phyloP scores from a whole-genome alignment of 1,139 yeast genomes.

The Suhomyces panamericanus region DNA sequence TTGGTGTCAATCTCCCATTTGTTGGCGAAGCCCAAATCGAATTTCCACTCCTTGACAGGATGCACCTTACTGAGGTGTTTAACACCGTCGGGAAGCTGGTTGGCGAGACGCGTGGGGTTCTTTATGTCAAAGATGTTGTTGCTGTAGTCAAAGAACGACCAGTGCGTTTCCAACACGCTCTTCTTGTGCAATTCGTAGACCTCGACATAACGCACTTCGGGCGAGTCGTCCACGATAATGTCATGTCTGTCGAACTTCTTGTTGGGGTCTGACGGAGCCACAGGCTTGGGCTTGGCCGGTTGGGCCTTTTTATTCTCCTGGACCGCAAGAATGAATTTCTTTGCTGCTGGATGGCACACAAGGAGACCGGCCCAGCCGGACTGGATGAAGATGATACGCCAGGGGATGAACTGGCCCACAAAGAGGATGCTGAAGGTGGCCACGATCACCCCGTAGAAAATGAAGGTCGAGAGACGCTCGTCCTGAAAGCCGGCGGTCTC shows the following conservation, averaged over 20 bases:
- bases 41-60: conserved; percentile 79
- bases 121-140: conserved; percentile 50
- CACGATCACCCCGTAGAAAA: conserved; percentile 41
- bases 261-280: conserved; percentile 13
- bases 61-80: conserved; percentile 52
- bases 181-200: conserved; percentile 72
- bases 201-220: conserved; percentile 64
- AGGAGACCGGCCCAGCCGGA: conserved; percentile 55
- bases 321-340: conserved; percentile 29
- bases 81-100: conserved; percentile 67
- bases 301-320: conserved; percentile 4
- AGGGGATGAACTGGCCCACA: conserved; percentile 60
- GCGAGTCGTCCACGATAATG: conserved; percentile 66
- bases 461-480: conserved; percentile 64
- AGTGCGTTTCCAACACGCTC: conserved; percentile 56
- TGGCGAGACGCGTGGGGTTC: conserved; percentile 54
- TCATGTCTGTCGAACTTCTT: conserved; percentile 45
- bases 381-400: conserved; percentile 58
- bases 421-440: conserved; percentile 41
- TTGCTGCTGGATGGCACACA: conserved; percentile 58
- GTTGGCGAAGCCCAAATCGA: conserved; percentile 51
- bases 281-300: conserved; percentile 1
- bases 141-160: conserved; percentile 47
- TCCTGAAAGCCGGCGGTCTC: conserved; percentile 74
- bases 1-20: conserved; percentile 68